Evolutionary conservation across 352 stramenopile species (phyloP).

Genomic region (Globisporangium paddicum): DNA sequence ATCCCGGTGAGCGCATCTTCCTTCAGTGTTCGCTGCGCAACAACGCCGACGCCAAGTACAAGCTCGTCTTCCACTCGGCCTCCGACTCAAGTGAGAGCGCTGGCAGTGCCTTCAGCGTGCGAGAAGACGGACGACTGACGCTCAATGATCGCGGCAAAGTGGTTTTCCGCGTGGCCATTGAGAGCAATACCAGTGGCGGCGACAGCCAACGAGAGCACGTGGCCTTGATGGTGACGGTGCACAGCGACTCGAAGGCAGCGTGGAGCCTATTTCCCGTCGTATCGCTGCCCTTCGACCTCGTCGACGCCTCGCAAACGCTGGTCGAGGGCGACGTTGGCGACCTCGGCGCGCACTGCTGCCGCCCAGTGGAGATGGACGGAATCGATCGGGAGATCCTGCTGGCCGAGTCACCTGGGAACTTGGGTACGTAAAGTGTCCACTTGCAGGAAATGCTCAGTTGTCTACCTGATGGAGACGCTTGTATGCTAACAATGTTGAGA

Average conservation of each 20-base stretch:
- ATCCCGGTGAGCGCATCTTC: conserved; percentile 33
- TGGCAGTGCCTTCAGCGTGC: conserved; percentile 6
- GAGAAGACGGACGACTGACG: conserved; percentile 28
- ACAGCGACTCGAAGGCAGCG: conserved; percentile 21
- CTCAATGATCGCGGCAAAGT: conserved; percentile 65
- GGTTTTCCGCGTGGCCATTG: conserved; percentile 40
- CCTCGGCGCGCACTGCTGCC: conserved; percentile 72
- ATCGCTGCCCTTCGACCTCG: conserved; percentile 46
- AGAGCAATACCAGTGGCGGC: background rate
- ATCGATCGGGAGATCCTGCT: conserved; percentile 56
- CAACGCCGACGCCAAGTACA: conserved; percentile 20
- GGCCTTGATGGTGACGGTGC: conserved; percentile 34
- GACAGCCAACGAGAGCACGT: conserved; percentile 11
- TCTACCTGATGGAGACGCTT: background rate
- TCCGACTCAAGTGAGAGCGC: conserved; percentile 1
- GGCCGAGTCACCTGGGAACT: conserved; percentile 65
- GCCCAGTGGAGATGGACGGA: conserved; percentile 43
- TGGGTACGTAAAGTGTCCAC: conserved; percentile 28
- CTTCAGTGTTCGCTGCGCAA: conserved; percentile 46
- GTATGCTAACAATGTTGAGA: background rate
- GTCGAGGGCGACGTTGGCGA: conserved; percentile 18
- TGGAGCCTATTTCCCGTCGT: conserved; percentile 69
- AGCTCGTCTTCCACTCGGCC: conserved; percentile 22
- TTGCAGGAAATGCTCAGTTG: background rate
- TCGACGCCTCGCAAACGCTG: conserved; percentile 10